phyloP scores from a whole-genome alignment of 2,329 filamentous ascomycete genomes.

The Fusarium sarcochroum region DNA sequence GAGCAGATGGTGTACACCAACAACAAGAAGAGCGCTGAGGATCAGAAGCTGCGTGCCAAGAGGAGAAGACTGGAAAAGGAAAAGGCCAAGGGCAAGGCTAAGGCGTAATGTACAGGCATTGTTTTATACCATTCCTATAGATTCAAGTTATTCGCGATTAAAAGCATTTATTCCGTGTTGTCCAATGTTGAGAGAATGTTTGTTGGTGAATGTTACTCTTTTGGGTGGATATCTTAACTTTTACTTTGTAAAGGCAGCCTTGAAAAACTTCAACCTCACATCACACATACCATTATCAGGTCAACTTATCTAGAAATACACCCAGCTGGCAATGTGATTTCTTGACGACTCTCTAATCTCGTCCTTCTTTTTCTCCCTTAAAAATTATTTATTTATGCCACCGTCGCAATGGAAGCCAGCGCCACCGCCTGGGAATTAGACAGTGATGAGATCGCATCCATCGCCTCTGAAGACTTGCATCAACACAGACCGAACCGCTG shows the following conservation, averaged over 20 bases:
- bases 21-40: slow-evolving; percentile 91
- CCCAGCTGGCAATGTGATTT: neutral
- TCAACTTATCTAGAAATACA: neutral
- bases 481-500: slow-evolving; percentile 78
- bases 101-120: slow-evolving; percentile 53
- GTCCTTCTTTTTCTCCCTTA: neutral
- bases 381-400: neutral
- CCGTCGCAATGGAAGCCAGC: slow-evolving; percentile 40
- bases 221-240: slow-evolving; percentile 27
- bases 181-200: neutral
- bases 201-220: slow-evolving; percentile 7
- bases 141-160: slow-evolving; percentile 46
- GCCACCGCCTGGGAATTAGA: slow-evolving; percentile 58
- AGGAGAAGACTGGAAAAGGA: slow-evolving; percentile 88
- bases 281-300: slow-evolving; percentile 6
- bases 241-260: neutral
- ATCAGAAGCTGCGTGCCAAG: slow-evolving; percentile 89
- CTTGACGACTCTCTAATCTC: neutral
- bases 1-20: slow-evolving; percentile 99
- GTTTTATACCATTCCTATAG: slow-evolving; percentile 52
- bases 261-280: slow-evolving; percentile 39
- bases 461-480: slow-evolving; percentile 63
- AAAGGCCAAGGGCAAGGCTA: slow-evolving; percentile 59
- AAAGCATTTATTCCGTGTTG: slow-evolving; percentile 31
- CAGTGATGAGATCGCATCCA: slow-evolving; percentile 62